Evolutionary conservation across 1,139 yeast genomes (phyloP).

Genomic region (Diutina mesorugosa): DNA sequence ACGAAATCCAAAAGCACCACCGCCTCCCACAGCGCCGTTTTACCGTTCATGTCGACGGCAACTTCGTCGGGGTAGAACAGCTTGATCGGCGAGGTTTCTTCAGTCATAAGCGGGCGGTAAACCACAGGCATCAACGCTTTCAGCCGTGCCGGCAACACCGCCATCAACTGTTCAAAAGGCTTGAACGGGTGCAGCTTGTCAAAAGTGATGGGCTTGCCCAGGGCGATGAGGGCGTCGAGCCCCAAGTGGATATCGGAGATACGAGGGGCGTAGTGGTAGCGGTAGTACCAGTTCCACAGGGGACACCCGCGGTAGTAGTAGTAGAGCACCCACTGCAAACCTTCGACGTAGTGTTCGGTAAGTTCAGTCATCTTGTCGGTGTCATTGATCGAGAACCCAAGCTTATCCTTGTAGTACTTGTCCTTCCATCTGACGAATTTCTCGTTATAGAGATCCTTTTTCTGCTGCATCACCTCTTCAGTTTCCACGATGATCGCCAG

Average conservation of each 20-base stretch:
- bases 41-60: slow-evolving; percentile 90
- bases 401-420: slow-evolving; percentile 64
- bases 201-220: slow-evolving; percentile 40
- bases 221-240: slow-evolving; percentile 27
- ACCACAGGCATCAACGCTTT: slow-evolving; percentile 83
- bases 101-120: slow-evolving; percentile 74
- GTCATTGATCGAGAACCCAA: slow-evolving; percentile 49
- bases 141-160: slow-evolving; percentile 94
- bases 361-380: slow-evolving; percentile 45
- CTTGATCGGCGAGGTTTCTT: slow-evolving; percentile 68
- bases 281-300: slow-evolving; percentile 97
- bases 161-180: slow-evolving; percentile 95
- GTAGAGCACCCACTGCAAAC: slow-evolving; percentile 86
- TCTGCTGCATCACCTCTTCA: slow-evolving; percentile 41
- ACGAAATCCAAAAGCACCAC: slow-evolving; percentile 84
- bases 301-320: slow-evolving; percentile 98
- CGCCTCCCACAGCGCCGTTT: slow-evolving; percentile 92
- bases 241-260: slow-evolving; percentile 73
- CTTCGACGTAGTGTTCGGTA: slow-evolving; percentile 73
- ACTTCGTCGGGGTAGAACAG: slow-evolving; percentile 89
- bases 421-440: slow-evolving; percentile 80
- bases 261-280: slow-evolving; percentile 96
- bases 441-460: slow-evolving; percentile 52
- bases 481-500: slow-evolving; percentile 53
- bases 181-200: slow-evolving; percentile 67